Base-by-base conservation (phyloP, 2,329 filamentous ascomycete species). In the Fusarium mundagurra region DNA sequence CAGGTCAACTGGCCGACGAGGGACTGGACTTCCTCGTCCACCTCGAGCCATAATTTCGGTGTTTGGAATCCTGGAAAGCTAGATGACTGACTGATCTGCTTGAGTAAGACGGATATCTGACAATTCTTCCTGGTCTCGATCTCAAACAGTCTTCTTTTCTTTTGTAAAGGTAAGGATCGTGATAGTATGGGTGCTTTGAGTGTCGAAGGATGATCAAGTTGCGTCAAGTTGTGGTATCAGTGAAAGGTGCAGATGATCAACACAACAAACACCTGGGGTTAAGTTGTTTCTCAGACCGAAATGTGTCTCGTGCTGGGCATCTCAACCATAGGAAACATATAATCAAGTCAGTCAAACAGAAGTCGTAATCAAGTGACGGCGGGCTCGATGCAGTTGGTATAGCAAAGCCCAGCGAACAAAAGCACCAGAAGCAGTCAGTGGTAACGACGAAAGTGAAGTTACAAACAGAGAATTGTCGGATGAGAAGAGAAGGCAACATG, bases 1-100 rank as follows among this genome's bases (percentile, higher is more conserved):
- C 70, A 91, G 75, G 69, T 90, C 88, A 45, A 87, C 84, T 43
- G 87, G 82, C 24, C 86, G 84, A 66, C 84, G 85, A 65, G 78
- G 76, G 54, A 77, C 82, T 66, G 78, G 80, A 55, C 74, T 75
- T 62, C 76, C 79, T 73, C 83, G 80, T 55, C 82, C 80, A 55
- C 83, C 82, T 63, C 85, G 82, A 59, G 80, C 82, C 85, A 87
- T 87, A 67, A 33, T 75, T 64, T 24, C 20, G 39, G 47, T 24
- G 50, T 41, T 61, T 41, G 34, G 16, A 27, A 36, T 33, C 24
- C 50, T 61, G 33, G 41, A 51, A n/a, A 54, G 50, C 39, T 33
- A 29, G 22, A 24, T 16, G 39, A 38, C 34, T 22, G 43, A 20
- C 39, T 22, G 39, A 29, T 22, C 22, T 17, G n/a, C n/a, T 9